Conservation (phyloP, 2,329 filamentous ascomycete genomes). For the Penicillium sp. region DNA sequence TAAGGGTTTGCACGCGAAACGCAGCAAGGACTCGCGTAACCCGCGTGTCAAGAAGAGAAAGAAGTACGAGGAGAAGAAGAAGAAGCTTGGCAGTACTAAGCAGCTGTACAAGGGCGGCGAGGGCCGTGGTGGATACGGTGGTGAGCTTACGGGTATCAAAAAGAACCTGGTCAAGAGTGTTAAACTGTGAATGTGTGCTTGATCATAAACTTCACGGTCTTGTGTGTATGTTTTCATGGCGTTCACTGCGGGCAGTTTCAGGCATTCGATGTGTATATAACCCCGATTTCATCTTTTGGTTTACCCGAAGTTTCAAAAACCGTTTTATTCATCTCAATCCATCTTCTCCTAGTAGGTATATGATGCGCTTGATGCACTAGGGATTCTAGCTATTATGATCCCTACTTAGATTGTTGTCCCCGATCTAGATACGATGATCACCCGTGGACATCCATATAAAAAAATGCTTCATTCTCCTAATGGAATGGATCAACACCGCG, state of each 20-base stretch:
- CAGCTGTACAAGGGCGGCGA: constrained; percentile 83
- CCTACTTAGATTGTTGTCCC: not conserved
- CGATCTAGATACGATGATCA: not conserved
- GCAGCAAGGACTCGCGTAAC: constrained; percentile 93
- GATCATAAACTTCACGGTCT: constrained; percentile 18
- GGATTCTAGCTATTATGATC: not conserved
- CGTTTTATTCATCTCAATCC: not conserved
- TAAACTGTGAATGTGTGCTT: constrained; percentile 64
- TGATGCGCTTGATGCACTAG: not conserved
- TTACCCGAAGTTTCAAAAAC: constrained; percentile 4
- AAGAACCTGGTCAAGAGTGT: constrained; percentile 87
- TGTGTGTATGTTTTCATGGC: constrained; percentile 21
- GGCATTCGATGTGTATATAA: constrained; percentile 29
- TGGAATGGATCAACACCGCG: constrained; percentile 7
- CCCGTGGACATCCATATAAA: too few relatives aligned
- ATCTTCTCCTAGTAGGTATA: not conserved
- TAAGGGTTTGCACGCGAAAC: constrained; percentile 84
- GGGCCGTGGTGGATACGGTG: constrained; percentile 79
- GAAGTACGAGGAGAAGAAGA: constrained; percentile 95
- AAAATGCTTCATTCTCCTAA: constrained; percentile 4
- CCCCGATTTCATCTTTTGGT: constrained; percentile 21
- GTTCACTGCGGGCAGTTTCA: constrained; percentile 23
- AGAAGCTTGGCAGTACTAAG: constrained; percentile 89
- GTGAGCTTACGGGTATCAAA: constrained; percentile 95
- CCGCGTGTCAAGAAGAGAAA: constrained; percentile 97